Conservation (phyloP, 176 grass and related monocot species). For the Cenchrus purpureus region DNA sequence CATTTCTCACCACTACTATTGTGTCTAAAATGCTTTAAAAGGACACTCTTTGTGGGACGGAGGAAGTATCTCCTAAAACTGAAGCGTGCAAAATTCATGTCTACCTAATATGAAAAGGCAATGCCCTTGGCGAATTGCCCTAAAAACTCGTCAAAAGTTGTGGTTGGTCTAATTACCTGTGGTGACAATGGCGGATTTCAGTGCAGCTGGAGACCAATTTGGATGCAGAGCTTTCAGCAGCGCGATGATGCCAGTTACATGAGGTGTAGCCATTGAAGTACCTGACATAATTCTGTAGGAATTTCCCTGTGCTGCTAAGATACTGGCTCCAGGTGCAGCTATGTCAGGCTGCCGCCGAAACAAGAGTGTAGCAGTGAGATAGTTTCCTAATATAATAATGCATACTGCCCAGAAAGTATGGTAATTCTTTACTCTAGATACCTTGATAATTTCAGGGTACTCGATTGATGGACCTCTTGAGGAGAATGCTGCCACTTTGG, state of each 20-base stretch:
- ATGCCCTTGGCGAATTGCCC: too few relatives aligned
- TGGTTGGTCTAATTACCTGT: constrained; percentile 1
- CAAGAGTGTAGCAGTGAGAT: too few relatives aligned
- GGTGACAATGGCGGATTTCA: constrained; percentile 37
- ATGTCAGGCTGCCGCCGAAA: constrained; percentile 35
- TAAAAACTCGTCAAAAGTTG: too few relatives aligned
- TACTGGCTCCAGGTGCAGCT: constrained; percentile 34
- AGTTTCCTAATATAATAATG: too few relatives aligned
- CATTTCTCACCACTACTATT: too few relatives aligned
- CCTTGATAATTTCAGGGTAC: constrained; percentile 27
- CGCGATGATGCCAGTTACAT: constrained; percentile 20
- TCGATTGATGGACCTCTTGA: constrained; percentile 35
- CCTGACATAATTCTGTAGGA: neutral
- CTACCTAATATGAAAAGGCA: too few relatives aligned
- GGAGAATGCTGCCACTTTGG: neutral
- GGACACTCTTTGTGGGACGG: too few relatives aligned
- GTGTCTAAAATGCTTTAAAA: too few relatives aligned
- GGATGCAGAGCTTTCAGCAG: constrained; percentile 44
- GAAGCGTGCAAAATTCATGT: too few relatives aligned
- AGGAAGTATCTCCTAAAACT: too few relatives aligned
- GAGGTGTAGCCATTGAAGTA: constrained; percentile 45
- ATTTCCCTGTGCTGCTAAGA: constrained; percentile 21
- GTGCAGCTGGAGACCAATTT: constrained; percentile 35
- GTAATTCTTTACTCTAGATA: neutral
- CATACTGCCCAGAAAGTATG: too few relatives aligned